These are phyloP conservation scores for Fusarium caatingaense DNA, from an alignment of 2,329 filamentous ascomycete genomes.

Conservation along the genomic window DNA sequence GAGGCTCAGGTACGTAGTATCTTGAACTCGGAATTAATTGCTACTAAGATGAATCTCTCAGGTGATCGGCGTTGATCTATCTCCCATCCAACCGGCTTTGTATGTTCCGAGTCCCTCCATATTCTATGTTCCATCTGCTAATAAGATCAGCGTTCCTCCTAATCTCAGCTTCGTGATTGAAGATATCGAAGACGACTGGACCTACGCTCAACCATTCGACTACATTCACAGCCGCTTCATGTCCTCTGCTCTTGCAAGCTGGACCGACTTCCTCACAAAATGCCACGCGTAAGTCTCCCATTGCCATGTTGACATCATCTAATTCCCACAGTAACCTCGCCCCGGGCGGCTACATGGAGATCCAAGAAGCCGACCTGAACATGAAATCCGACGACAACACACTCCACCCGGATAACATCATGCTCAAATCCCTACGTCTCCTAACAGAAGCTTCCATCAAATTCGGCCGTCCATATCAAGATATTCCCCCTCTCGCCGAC, in stretches of 20 bases:
- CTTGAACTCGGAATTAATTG: fast-evolving
- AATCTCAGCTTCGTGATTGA: conserved; percentile 30
- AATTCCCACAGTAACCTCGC: conserved; percentile 27
- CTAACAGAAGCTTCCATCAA: conserved; percentile 41
- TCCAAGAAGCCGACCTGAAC: conserved; percentile 32
- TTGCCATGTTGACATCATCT: fast-evolving
- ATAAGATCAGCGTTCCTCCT: conserved; percentile 11
- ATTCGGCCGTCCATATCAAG: conserved; percentile 33
- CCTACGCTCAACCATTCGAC: conserved; percentile 19
- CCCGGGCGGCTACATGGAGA: conserved; percentile 34
- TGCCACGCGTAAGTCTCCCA: conserved; percentile 2
- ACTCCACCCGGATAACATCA: conserved; percentile 25
- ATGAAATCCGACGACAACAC: conserved; percentile 35
- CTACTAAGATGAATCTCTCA: neutral
- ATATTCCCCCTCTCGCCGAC: conserved; percentile 26
- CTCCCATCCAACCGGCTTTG: conserved; percentile 32
- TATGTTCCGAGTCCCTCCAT: neutral
- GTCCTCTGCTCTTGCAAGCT: conserved; percentile 23
- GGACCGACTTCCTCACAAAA: conserved; percentile 7
- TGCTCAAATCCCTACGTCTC: conserved; percentile 37
- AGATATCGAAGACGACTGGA: conserved; percentile 35
- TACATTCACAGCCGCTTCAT: conserved; percentile 38
- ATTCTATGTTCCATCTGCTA: neutral
- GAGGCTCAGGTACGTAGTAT: conserved; percentile 5
- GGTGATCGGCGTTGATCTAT: conserved; percentile 29